Evolutionary conservation across 257 asterid species (phyloP), one percentile per base, ranked within the genome.

Genomic region (Apocynum venetum): DNA sequence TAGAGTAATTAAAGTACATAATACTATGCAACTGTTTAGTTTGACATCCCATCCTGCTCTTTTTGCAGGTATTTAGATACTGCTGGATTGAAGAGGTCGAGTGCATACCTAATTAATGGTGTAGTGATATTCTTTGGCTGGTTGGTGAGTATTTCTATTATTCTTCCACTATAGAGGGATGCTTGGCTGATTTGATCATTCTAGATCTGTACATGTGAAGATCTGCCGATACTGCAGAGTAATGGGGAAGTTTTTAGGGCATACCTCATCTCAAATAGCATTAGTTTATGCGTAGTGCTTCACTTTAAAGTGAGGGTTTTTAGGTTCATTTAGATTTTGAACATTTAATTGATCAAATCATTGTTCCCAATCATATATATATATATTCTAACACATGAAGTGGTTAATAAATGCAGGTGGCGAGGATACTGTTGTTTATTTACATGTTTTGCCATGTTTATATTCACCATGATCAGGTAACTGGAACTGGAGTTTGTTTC

Each of bases 391-490:
- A 68, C 40, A 48, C 17, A 68, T 65, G 31, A 1, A 13, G 3
- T 31, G 56, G 8, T 86, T 72, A 48, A 80, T 59, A 74, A 87
- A 80, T 91, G 90, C 98, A 94, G 98, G 97, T 90, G 71, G 97
- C 97, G 12, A 89, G 98, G 85, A 91, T 94, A 80, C 84, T 94
- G 77, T 87, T 94, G 95, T 94, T 94, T 75, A 86, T 83, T 75
- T 94, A 92, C 89, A 87, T 91, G 91, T 91, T 87, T 84, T 86
- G 87, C 87, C 97, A 94, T 79, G 96, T 92, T 44, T 91, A 91
- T 81, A 83, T 82, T 80, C 96, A 94, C 89, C 88, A 85, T 77
- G 79, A 81, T 73, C 89, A 92, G 98, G 98, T 94, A 90, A 84
- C 11, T 84, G 68, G 49, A 8, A 53, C 3, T 53, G n/a, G 6